phyloP scores from a whole-genome alignment of 2,329 filamentous ascomycete species.

The Aaosphaeria arxii region DNA sequence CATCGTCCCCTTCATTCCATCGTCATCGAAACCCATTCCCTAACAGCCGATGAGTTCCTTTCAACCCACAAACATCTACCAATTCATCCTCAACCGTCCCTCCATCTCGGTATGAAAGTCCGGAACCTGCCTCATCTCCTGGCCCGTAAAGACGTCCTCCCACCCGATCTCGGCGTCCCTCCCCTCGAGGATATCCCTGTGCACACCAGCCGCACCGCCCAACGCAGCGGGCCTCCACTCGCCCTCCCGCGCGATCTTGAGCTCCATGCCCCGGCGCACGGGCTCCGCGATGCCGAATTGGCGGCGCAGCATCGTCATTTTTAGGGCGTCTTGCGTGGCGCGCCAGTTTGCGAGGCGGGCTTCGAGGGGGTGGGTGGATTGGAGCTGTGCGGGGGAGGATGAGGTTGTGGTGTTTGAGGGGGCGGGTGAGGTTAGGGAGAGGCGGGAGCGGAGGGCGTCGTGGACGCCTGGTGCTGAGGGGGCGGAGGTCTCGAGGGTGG shows the following conservation, averaged over 20 bases:
- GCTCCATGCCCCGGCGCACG: constrained; percentile 88
- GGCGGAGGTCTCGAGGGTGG: constrained; percentile 59
- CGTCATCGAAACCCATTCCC: no score
- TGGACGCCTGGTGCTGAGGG: constrained; percentile 91
- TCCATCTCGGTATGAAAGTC: constrained; percentile 93
- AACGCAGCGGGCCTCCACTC: constrained; percentile 76
- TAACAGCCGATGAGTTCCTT: no score
- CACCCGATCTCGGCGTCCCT: constrained; percentile 75
- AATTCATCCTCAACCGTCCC: constrained; percentile 78
- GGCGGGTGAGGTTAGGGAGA: constrained; percentile 53
- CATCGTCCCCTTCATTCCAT: no score
- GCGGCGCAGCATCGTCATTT: constrained; percentile 83
- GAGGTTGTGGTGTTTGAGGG: constrained; percentile 35
- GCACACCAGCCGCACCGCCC: constrained; percentile 65
- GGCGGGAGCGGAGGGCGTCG: constrained; percentile 85
- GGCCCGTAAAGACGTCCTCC: constrained; percentile 84
- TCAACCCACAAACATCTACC: no score
- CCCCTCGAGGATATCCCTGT: constrained; percentile 85
- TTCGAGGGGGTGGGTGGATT: constrained; percentile 84
- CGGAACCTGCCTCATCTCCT: constrained; percentile 67
- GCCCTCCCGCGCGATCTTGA: constrained; percentile 78
- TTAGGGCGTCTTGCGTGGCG: constrained; percentile 78
- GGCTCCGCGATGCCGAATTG: constrained; percentile 92
- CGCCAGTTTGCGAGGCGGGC: constrained; percentile 87
- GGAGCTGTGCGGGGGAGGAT: constrained; percentile 39